Evolutionary conservation across 2,329 filamentous ascomycete species (phyloP).

Genomic region (Curvularia lunata): DNA sequence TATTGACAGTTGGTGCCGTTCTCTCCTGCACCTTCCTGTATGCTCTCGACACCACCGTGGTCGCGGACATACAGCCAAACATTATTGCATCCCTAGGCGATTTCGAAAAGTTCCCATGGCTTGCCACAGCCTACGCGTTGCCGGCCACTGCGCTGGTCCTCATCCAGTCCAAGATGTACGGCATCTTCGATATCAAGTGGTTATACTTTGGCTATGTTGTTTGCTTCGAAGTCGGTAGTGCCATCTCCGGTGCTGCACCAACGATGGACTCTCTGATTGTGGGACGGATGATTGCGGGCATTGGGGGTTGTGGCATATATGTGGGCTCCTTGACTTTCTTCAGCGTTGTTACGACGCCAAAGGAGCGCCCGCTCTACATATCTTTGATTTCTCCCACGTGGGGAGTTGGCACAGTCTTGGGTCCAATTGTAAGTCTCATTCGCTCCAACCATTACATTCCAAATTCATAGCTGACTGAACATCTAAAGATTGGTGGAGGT

Average conservation of each 20-base stretch:
- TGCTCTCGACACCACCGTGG: slow-evolving; percentile 40
- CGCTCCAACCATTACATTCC: not conserved
- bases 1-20: slow-evolving; percentile 9
- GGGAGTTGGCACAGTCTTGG: slow-evolving; percentile 2
- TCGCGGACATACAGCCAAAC: slow-evolving; percentile 32
- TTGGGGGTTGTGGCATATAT: slow-evolving; percentile 2
- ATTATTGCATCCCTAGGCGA: slow-evolving; percentile 18
- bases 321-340: slow-evolving; percentile 1
- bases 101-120: slow-evolving; percentile 1
- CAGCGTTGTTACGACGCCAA: not conserved
- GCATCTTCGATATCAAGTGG: slow-evolving; percentile 1
- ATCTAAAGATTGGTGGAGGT: not conserved
- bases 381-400: not conserved
- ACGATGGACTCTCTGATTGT: slow-evolving; percentile 2
- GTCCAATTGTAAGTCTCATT: not conserved
- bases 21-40: slow-evolving; percentile 32
- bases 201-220: not conserved
- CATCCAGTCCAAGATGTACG: slow-evolving; percentile 3
- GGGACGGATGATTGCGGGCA: not conserved
- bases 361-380: slow-evolving; percentile 1
- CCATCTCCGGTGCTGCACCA: not conserved
- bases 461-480: not conserved
- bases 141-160: not conserved
- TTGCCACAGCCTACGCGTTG: not conserved
- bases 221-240: slow-evolving; percentile 1